Percentiles rank a stretch among this genome's conserved stretches.
These are phyloP conservation scores for Xylaria telfairii DNA, from an alignment of 495 filamentous ascomycete genomes.

Conservation along the genomic window DNA sequence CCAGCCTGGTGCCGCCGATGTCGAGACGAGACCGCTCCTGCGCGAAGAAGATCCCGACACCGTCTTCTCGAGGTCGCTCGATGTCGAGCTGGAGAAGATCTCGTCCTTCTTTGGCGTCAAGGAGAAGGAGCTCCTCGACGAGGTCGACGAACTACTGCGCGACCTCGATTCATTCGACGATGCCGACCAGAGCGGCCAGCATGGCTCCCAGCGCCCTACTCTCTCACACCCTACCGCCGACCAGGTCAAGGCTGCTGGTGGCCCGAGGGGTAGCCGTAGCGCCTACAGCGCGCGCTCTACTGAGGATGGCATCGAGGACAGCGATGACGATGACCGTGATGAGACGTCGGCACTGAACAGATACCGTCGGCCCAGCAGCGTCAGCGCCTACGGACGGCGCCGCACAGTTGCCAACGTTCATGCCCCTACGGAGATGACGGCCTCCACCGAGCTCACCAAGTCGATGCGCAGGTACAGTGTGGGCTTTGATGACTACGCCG, in stretches of 20 bases:
- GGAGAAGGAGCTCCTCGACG: conserved; percentile 81
- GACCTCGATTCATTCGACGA: conserved; percentile 77
- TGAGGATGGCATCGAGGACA: conserved; percentile 57
- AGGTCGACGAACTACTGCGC: conserved; percentile 74
- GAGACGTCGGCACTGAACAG: conserved; percentile 63
- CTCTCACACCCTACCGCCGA: conserved; percentile 45
- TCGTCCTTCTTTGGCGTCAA: conserved; percentile 87
- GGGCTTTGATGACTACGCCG: conserved; percentile 74
- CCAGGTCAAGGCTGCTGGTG: conserved; percentile 40
- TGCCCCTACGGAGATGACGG: conserved; percentile 61
- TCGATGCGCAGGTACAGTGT: conserved; percentile 60
- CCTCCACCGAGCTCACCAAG: conserved; percentile 57
- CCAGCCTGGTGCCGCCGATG: conserved; percentile 63
- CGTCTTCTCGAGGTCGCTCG: conserved; percentile 79
- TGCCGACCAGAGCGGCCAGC: conserved; percentile 64
- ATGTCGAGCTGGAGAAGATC: conserved; percentile 92
- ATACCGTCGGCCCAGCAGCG: conserved; percentile 38
- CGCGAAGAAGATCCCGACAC: conserved; percentile 72
- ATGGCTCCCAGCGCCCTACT: conserved; percentile 42
- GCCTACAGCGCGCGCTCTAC: conserved; percentile 50
- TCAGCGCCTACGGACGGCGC: conserved; percentile 43
- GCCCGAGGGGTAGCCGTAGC: conserved; percentile 39
- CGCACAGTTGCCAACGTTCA: conserved; percentile 45
- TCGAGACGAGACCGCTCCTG: conserved; percentile 85
- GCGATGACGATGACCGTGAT: conserved; percentile 72